These are phyloP conservation scores for Alternaria panax DNA, from an alignment of 2,329 filamentous ascomycete species.

Conservation along the genomic window DNA sequence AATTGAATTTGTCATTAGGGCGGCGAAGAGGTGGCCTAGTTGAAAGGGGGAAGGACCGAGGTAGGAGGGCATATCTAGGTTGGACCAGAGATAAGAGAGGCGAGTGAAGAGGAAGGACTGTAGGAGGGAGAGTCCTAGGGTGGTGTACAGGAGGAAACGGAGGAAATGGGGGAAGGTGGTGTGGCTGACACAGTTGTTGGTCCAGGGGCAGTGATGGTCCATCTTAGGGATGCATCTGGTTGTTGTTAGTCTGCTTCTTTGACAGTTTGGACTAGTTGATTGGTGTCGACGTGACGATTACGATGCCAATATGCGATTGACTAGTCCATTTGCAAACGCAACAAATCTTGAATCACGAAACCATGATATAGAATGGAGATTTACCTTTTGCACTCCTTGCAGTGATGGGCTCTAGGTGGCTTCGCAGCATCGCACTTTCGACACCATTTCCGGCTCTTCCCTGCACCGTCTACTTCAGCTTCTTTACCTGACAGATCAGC, in stretches of 20 bases:
- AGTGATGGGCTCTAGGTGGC: slow-evolving; percentile 81
- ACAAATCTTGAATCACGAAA: background rate
- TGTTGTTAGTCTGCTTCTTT: background rate
- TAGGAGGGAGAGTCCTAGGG: slow-evolving; percentile 68
- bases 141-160: slow-evolving; percentile 76
- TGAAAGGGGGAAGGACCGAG: slow-evolving; percentile 70
- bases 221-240: slow-evolving; percentile 75
- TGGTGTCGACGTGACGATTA: background rate
- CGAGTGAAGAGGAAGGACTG: slow-evolving; percentile 67
- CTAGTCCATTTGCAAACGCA: background rate
- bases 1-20: slow-evolving; percentile 65
- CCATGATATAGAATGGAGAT: background rate
- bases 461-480: background rate
- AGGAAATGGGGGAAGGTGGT: slow-evolving; percentile 83
- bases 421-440: slow-evolving; percentile 77
- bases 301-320: background rate
- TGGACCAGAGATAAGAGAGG: slow-evolving; percentile 66
- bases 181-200: slow-evolving; percentile 80
- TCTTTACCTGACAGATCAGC: background rate
- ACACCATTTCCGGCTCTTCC: slow-evolving; percentile 68
- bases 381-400: slow-evolving; percentile 72
- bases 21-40: slow-evolving; percentile 67
- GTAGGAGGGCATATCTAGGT: slow-evolving; percentile 72
- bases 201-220: slow-evolving; percentile 91
- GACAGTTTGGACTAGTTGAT: background rate